Base-by-base conservation (phyloP, 2,329 filamentous ascomycete genomes). In the Fusarium palustre region DNA sequence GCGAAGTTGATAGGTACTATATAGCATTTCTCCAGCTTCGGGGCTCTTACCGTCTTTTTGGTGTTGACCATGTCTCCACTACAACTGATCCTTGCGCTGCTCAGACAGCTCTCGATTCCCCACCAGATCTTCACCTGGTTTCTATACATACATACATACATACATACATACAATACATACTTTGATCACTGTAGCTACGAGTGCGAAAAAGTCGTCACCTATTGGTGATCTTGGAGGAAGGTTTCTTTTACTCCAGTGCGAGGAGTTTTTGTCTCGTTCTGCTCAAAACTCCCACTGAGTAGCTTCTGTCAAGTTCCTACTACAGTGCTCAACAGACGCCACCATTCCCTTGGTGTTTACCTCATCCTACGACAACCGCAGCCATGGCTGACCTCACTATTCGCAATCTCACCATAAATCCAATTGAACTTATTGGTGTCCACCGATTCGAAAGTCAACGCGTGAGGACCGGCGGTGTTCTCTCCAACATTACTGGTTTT, bases 321-420 rank as follows among this genome's bases (percentile, higher is more conserved):
- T 9, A 25, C 24, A 24, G 55, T 41, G 46, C 33, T 36, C 31
- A 64, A 49, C 55, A 45, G 28, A 28, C 45, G 39, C 52, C 43
- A 49, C 41, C 61, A 64, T 59, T 46, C 38, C 43, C 11, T 42
- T 33, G n/a, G 39, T 28, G 33, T 28, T 55, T 30, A 45, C 15
- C 34, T 33, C 43, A 28, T 54, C 39, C 48, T 43, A n/a, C 41
- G 30, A 49, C 57, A 52, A 33, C 34, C 46, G 46, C 61, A 72
- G 68, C 59, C 59, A 87, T 87, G 85, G 79, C 82, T 20, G 79
- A 81, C 59, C 82, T 97, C 71, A 92, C 87, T 7, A 88, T 97
- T 74, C 93, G 94, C 74, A 97, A 97, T 79, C 83, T 97, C 69
- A 95, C 92, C 45, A 84, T 87, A 59, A 90, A 87, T 49, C 85